Conservation (phyloP, 495 filamentous ascomycete genomes). For the Pseudomonodictys pantanalensis region DNA sequence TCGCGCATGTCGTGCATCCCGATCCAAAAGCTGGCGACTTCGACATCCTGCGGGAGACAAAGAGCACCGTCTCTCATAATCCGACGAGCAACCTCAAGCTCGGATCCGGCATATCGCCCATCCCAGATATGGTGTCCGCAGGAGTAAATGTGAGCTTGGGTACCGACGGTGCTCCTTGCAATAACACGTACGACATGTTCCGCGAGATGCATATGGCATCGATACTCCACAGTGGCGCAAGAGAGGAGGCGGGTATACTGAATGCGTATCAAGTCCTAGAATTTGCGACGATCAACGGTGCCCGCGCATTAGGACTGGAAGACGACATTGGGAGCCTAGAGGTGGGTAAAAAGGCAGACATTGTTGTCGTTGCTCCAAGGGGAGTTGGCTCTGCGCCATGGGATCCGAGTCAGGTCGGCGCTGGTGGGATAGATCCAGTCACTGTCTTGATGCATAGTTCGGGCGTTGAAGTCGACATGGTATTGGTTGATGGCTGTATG, state of each 20-base stretch:
- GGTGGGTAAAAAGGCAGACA: slow-evolving; percentile 23
- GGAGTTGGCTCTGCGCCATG: slow-evolving; percentile 2
- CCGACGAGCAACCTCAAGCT: slow-evolving; percentile 20
- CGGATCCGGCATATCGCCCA: slow-evolving; percentile 8
- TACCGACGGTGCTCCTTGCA: slow-evolving; percentile 21
- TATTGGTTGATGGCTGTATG: slow-evolving; percentile 13
- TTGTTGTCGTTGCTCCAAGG: slow-evolving; percentile 7
- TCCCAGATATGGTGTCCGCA: slow-evolving; percentile 6
- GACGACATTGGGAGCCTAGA: slow-evolving; percentile 15
- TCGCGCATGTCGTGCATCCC: slow-evolving; percentile 39
- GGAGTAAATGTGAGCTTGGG: slow-evolving; percentile 18
- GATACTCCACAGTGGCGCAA: slow-evolving; percentile 4
- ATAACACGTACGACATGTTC: slow-evolving; percentile 25
- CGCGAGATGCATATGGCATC: slow-evolving; percentile 21
- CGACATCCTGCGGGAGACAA: slow-evolving; percentile 14
- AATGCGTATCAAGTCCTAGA: slow-evolving; percentile 13
- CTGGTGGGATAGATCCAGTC: slow-evolving; percentile 9
- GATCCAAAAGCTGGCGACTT: slow-evolving; percentile 17
- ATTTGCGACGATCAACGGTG: slow-evolving; percentile 22
- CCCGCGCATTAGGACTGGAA: slow-evolving; percentile 19
- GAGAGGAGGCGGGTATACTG: not conserved
- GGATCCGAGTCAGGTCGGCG: not conserved
- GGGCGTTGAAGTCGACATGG: slow-evolving; percentile 14
- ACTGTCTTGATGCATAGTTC: slow-evolving; percentile 16
- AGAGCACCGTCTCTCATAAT: slow-evolving; percentile 23